Percentiles rank a stretch among this genome's conserved stretches.
Conservation (phyloP, 352 stramenopile genomes). For the Globisporangium paddicum region DNA sequence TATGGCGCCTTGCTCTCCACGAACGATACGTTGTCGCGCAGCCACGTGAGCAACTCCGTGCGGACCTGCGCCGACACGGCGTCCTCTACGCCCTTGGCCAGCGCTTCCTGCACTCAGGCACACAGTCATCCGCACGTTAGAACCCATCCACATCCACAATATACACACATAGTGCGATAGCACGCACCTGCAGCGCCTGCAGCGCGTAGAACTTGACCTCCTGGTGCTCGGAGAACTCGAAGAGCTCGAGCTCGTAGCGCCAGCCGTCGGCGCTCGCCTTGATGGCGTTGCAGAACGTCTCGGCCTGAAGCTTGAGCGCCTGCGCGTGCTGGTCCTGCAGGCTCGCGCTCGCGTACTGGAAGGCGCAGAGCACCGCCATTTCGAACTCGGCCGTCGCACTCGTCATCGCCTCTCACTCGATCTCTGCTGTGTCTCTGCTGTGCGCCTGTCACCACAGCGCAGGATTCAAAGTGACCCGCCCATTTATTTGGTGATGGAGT, state of each 20-base stretch:
- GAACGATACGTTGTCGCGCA: slow-evolving; percentile 52
- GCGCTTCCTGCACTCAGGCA: slow-evolving; percentile 29
- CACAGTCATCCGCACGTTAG: not conserved
- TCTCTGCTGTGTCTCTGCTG: not conserved
- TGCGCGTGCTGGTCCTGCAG: slow-evolving; percentile 43
- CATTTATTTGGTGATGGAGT: too few relatives aligned
- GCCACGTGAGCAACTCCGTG: slow-evolving; percentile 52
- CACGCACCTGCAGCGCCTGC: slow-evolving; percentile 51
- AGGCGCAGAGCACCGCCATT: slow-evolving; percentile 69
- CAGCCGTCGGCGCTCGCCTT: slow-evolving; percentile 50
- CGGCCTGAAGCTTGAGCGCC: slow-evolving; percentile 62
- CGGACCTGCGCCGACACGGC: slow-evolving; percentile 46
- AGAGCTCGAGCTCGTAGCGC: slow-evolving; percentile 63
- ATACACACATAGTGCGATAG: not conserved
- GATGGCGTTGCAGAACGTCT: slow-evolving; percentile 56
- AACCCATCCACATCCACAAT: not conserved
- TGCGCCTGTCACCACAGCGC: not conserved
- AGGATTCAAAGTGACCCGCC: too few relatives aligned
- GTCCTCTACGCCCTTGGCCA: slow-evolving; percentile 36
- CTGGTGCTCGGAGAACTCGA: slow-evolving; percentile 55
- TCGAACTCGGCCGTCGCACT: slow-evolving; percentile 54
- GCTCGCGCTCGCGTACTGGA: slow-evolving; percentile 69
- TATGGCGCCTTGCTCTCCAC: slow-evolving; percentile 64
- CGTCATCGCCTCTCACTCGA: slow-evolving; percentile 16
- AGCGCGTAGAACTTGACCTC: slow-evolving; percentile 84